Base-by-base conservation (phyloP, 495 filamentous ascomycete species). In the Extremus antarcticus region DNA sequence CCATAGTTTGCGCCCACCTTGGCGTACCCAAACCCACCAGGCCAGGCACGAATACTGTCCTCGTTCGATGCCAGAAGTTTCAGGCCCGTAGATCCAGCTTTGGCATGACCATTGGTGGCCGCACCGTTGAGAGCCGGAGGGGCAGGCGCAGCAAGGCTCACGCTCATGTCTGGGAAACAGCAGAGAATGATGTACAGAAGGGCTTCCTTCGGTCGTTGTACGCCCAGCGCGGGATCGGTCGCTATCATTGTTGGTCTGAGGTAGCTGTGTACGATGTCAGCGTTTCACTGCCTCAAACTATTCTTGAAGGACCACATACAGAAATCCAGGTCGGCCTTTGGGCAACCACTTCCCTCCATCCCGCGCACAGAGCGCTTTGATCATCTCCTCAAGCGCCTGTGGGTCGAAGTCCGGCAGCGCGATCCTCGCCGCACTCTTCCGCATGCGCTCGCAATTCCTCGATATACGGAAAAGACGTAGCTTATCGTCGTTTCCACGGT, bases 1-100 rank as follows among this genome's bases (percentile, higher is more conserved):
- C 88, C 90, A 66, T 95, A 95, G 74, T 95, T 95, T 23, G 89
- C 90, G 46, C 88, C 88, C 11, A 95, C 80, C 71, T 95, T 95
- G 47, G 88, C 88, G 60, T 82, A 88, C 0, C 90, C 89, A 64
- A 91, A 92, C 24, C 90, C 90, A 39, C 90, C 90, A 24, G 90
- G 90, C 90, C 90, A 95, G 16, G 90, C 90, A 45, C 90, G 83
- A 53, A 92, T 79, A 68, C 79, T 84, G 65, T 92, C 83, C 47
- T 88, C 82, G 39, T 74, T 70, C 43, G 80, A 85, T 2, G 88
- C 90, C 58, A 91, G 80, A 23, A 96, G 81, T 62, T 78, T 83
- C 73, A 95, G 29, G 7, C 63, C 63, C 2, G 43, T 20, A 4
- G 50, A 50, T 0, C 3, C 25, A 16, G 25, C 15, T 25, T 55